Base-by-base conservation (phyloP, 345 rosid genomes). In the Pugionium cornutum region DNA sequence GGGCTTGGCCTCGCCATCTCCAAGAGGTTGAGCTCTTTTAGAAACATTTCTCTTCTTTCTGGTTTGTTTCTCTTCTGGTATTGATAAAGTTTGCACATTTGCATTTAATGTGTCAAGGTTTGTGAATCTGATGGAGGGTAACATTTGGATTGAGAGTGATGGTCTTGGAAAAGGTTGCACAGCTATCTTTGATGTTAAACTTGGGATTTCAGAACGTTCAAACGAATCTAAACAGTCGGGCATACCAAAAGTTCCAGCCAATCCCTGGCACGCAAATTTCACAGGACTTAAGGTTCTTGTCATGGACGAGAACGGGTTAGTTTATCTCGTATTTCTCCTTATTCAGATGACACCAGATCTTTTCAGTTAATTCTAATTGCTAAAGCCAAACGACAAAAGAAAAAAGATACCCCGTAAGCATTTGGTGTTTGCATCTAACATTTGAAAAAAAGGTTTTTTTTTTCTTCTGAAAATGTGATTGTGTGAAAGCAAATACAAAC, bases 1-100 rank as follows among this genome's bases (percentile, higher is more conserved):
- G 98, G 98, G 64, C 96, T 95, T 63, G 99, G 99, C 47, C 96
- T 89, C 58, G 99, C 98, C 55, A 95, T 95, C 77, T 95, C 92
- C 82, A 91, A 89, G 77, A 89, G 99, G 99, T 91, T 67, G 77
- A 41, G 67, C 53, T 39, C 9, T 46, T 35, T 47, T 37, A 46
- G 25, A 18, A 7, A 4, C 40, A 4, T 34, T 49, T 40, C 3
- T 6, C 30, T 41, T 35, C 10, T 25, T 46, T 39, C 44, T 9
- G 2, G 10, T 35, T 47, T 49, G 31, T 8, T 11, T 58, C 27
- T 41, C 53, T 42, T 53, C 48, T 58, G 52, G 51, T 68, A 28
- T 29, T 69, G 50, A 50, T 64, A 32, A 25, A 50, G 42, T 11
- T 55, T n/a, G 47, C 30, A 46, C 9, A 52, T 64, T 28, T 66